Base-by-base conservation (phyloP, 768 basidiomycete species). In the Leccinum subgranulosum region DNA sequence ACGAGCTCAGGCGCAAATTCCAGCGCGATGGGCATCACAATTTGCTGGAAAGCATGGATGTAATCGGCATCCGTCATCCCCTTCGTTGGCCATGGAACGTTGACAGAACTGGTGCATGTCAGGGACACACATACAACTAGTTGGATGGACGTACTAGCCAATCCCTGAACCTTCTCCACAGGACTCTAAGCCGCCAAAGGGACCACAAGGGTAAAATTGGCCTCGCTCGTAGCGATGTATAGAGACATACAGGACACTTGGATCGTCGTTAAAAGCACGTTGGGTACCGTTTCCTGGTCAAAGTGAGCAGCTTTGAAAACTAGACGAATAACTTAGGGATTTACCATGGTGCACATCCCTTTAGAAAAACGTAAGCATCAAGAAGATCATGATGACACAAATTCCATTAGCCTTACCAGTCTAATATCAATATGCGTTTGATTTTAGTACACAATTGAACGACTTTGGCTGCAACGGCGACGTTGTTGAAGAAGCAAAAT, bases 401-500 rank as follows among this genome's bases (percentile, higher is more conserved):
- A 39, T 39, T 28, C 11, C n/a, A 56, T 34, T 28, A 43, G 76
- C 39, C 88, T 62, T 67, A 97, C 96, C 97, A 99, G 69, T 99
- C 97, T 29, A 99, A 75, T 63, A 99, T 98, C 60, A 99, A 68
- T 14, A 98, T 86, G 68, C 82, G 90, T 71, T 87, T 90, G 58
- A 92, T 74, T 6, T 80, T 68, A 2, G 90, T 88, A 54, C 79
- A 64, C 60, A 88, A 76, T 69, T 92, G 87, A 19, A 90, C 85
- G 25, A 94, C 90, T 66, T 85, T 84, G 19, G 92, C 83, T 1
- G 95, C 95, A 15, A 99, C 90, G 1, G 97, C 89, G 33, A 96
- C 94, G 68, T 99, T 99, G 73, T 99, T 99, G 77, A 94, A 97
- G 77, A 99, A 97, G 74, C 97, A 98, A 72, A 99, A 99, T 1